Base-by-base conservation (phyloP, 371 early-diverging fungal genomes). In the Lichtheimia ramosa region DNA sequence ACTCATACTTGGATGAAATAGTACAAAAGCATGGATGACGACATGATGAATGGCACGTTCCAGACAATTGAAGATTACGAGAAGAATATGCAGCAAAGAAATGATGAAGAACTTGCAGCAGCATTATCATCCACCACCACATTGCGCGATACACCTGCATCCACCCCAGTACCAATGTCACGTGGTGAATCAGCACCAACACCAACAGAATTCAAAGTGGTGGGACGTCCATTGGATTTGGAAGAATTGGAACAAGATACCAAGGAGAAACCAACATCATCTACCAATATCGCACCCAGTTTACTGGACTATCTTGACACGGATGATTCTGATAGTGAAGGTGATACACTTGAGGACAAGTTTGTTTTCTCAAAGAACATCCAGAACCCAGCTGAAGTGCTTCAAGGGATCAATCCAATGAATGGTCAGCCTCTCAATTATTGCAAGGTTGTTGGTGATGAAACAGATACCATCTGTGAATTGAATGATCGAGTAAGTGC, bases 281-380 rank as follows among this genome's bases (percentile, higher is more conserved):
- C 34, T 5, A 34, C 34, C 34, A 34, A 34, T 6, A 10, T 10
- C 6, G 34, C 34, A 34, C 34, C 34, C 34, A 34, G 42, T 10
- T 21, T 55, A 3, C 46, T 21, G 6, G 28, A 21, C 1, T 43
- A 58, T 0, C 18, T 25, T 16, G 42, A 41, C 7, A 20, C 43
- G 6, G 59, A 54, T 14, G 34, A 34, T 34, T 8, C 10, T 10
- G 34, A 34, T 6, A 57, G 54, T 10, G 58, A 64, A 15, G 54
- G 27, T 25, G 63, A 65, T n/a, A 42, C 27, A 6, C 20, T 50
- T 7, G 49, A 59, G 7, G 51, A 54, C 14, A 56, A 52, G 10
- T 75, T 79, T 25, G 41, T 18, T 1, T 65, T 79, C 23, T 67
- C 75, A 0, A 62, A 59, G 5, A 63, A 60, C 20, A 67, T 75